These are phyloP conservation scores for Pseudocohnilembus persalinus DNA, from an alignment of 169 alveolate genomes.

Conservation along the genomic window DNA sequence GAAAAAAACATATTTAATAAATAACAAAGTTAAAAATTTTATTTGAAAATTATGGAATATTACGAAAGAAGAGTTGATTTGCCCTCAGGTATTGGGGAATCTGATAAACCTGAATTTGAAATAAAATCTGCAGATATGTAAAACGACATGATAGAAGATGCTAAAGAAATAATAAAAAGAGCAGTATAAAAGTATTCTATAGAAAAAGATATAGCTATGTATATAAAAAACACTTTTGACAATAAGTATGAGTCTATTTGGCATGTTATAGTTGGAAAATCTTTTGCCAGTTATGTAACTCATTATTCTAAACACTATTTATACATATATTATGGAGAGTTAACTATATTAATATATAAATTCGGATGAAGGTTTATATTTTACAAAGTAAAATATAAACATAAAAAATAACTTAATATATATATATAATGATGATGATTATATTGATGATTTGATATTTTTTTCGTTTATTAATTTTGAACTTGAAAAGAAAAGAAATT, in stretches of 20 bases:
- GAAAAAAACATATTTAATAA: no score
- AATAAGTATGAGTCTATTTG: conserved; percentile 88
- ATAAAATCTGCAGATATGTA: conserved; percentile 65
- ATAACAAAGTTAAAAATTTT: no score
- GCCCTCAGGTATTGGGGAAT: not conserved
- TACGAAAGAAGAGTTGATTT: not conserved
- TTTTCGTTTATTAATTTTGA: no score
- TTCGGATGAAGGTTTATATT: conserved; percentile 39
- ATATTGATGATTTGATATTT: not conserved
- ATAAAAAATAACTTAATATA: not conserved
- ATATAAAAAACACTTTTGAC: conserved; percentile 85
- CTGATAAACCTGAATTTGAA: conserved; percentile 55
- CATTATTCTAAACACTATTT: conserved; percentile 85
- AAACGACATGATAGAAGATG: conserved; percentile 68
- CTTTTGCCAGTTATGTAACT: conserved; percentile 84
- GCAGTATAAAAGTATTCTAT: conserved; percentile 68
- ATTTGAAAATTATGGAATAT: no score
- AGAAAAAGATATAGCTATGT: conserved; percentile 84
- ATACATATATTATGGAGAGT: conserved; percentile 88
- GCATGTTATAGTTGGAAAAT: conserved; percentile 90
- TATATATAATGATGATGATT: not conserved
- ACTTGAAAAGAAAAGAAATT: no score
- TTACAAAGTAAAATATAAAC: not conserved
- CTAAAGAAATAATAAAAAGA: conserved; percentile 62
- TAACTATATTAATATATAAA: conserved; percentile 81